These are phyloP conservation scores for Carex pumila DNA, from an alignment of 176 grass and related monocot genomes.

Conservation along the genomic window DNA sequence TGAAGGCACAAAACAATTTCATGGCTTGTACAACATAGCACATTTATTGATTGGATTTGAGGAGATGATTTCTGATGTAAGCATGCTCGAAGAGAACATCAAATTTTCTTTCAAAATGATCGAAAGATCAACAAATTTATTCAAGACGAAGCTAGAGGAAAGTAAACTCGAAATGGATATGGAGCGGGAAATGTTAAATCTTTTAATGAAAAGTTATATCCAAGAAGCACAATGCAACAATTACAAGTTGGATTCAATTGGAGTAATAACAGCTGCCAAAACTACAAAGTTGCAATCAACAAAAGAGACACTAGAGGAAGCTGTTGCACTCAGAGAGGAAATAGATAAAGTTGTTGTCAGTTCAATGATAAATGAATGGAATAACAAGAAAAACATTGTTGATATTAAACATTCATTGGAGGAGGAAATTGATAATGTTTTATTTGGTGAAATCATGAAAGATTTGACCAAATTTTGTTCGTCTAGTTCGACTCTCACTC, in stretches of 20 bases:
- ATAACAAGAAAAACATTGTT: neutral
- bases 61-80: slow-evolving; percentile 43
- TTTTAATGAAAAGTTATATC: slow-evolving; percentile 31
- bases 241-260: neutral
- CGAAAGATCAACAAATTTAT: slow-evolving; percentile 21
- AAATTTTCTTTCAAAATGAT: slow-evolving; percentile 45
- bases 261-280: neutral
- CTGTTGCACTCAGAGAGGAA: neutral
- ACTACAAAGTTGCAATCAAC: neutral
- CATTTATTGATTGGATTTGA: slow-evolving; percentile 49
- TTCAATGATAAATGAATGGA: slow-evolving; percentile 1
- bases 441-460: slow-evolving; percentile 8
- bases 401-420: neutral
- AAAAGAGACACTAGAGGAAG: neutral
- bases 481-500: neutral
- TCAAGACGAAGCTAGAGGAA: slow-evolving; percentile 33
- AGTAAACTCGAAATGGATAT: slow-evolving; percentile 28
- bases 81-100: slow-evolving; percentile 31
- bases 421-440: neutral
- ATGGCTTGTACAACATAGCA: slow-evolving; percentile 45
- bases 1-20: slow-evolving; percentile 17
- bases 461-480: neutral
- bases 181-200: slow-evolving; percentile 33
- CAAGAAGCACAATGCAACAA: neutral
- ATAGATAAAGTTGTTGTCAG: neutral